Conservation (phyloP, 345 rosid species). For the Abelmoschus esculentus region DNA sequence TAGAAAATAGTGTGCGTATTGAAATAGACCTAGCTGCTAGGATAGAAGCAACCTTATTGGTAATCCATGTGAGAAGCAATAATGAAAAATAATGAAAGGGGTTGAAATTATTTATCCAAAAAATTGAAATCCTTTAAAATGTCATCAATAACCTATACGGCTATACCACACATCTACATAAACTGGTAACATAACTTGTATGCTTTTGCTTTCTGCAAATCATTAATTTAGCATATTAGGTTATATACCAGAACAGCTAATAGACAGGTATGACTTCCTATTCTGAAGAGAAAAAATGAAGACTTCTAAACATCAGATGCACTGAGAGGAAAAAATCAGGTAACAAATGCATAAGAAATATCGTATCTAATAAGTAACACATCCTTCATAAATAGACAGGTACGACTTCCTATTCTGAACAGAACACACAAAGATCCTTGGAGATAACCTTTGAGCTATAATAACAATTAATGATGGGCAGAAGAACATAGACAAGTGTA, state of each 20-base stretch:
- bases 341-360: neutral
- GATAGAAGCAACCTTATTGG: constrained; percentile 8
- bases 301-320: neutral
- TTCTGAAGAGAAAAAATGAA: neutral
- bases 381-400: neutral
- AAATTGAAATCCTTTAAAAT: neutral
- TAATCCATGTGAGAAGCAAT: neutral
- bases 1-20: constrained; percentile 32
- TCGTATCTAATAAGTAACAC: neutral
- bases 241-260: neutral
- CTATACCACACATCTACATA: neutral
- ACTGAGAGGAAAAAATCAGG: neutral
- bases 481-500: neutral
- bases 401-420: neutral
- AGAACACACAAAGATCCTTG: neutral
- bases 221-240: neutral
- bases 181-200: neutral
- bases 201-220: neutral
- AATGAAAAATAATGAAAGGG: neutral
- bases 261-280: too few relatives aligned
- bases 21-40: constrained; percentile 49
- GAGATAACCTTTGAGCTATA: neutral
- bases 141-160: neutral
- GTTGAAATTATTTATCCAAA: neutral
- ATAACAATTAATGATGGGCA: neutral